Evolutionary conservation across 2,329 filamentous ascomycete genomes (phyloP).

Genomic region (Sclerotiophoma versabilis): DNA sequence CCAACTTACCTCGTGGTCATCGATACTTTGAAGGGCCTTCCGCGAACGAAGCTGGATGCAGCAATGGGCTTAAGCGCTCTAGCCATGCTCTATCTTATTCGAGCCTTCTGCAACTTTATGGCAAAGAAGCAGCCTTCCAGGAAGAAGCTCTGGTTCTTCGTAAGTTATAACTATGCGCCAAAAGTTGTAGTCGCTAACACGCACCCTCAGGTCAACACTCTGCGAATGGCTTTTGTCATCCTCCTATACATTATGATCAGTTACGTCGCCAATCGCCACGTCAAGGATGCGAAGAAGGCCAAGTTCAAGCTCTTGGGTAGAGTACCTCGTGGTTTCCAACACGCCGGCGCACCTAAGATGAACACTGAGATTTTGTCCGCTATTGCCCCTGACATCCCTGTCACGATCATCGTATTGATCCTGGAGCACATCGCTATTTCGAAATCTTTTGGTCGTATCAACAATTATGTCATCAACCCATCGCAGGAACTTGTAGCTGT

Average conservation of each 20-base stretch:
- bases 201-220: conserved; percentile 67
- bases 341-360: conserved; percentile 76
- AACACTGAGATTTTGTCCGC: conserved; percentile 69
- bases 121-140: conserved; percentile 73
- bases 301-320: conserved; percentile 75
- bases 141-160: conserved; percentile 87
- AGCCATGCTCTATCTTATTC: conserved; percentile 73
- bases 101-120: conserved; percentile 67
- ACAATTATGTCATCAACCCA: conserved; percentile 97
- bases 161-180: conserved; percentile 4
- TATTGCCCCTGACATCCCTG: conserved; percentile 78
- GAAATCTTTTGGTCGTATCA: conserved; percentile 93
- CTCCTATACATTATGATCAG: conserved; percentile 91
- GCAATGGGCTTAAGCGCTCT: conserved; percentile 86
- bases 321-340: conserved; percentile 86
- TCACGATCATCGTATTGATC: conserved; percentile 86
- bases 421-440: conserved; percentile 98
- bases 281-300: conserved; percentile 57
- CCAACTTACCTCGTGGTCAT: conserved; percentile 86
- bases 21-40: conserved; percentile 78
- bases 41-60: conserved; percentile 74
- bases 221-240: conserved; percentile 91
- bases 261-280: conserved; percentile 75
- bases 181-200: not conserved
- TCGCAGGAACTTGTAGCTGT: conserved; percentile 97